Conservation (phyloP, 305 asterid species). For the Fraxinus dipetala region DNA sequence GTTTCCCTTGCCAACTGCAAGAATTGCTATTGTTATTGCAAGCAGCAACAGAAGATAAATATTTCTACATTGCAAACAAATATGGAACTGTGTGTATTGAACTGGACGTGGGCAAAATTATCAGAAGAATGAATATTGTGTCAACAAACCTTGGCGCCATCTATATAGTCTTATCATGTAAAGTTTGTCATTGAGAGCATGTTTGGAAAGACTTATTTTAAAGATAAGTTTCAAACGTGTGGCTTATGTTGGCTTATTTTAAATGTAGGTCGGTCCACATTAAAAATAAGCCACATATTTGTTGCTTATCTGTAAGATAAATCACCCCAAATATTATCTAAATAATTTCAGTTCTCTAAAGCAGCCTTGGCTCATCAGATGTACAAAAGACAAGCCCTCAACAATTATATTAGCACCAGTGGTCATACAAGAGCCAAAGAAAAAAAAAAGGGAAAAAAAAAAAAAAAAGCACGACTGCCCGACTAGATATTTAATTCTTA, state of each 20-base stretch:
- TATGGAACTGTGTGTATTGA: background rate
- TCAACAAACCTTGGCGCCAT: background rate
- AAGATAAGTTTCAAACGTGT: background rate
- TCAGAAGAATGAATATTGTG: background rate
- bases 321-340: background rate
- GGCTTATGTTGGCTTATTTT: background rate
- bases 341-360: background rate
- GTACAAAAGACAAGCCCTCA: background rate
- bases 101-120: background rate
- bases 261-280: background rate
- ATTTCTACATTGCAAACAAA: background rate
- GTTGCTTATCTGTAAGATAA: background rate
- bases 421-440: conserved; percentile 1
- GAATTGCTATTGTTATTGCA: background rate
- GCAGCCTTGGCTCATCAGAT: background rate
- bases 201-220: background rate
- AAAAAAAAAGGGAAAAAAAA: background rate
- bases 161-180: background rate
- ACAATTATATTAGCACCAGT: background rate
- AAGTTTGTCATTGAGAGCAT: background rate
- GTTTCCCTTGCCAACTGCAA: conserved; percentile 95
- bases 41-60: background rate
- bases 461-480: background rate
- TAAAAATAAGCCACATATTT: background rate
- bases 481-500: conserved; percentile 3